Conservation (phyloP, 2,329 filamentous ascomycete genomes). For the Grosmannia clavigera region DNA sequence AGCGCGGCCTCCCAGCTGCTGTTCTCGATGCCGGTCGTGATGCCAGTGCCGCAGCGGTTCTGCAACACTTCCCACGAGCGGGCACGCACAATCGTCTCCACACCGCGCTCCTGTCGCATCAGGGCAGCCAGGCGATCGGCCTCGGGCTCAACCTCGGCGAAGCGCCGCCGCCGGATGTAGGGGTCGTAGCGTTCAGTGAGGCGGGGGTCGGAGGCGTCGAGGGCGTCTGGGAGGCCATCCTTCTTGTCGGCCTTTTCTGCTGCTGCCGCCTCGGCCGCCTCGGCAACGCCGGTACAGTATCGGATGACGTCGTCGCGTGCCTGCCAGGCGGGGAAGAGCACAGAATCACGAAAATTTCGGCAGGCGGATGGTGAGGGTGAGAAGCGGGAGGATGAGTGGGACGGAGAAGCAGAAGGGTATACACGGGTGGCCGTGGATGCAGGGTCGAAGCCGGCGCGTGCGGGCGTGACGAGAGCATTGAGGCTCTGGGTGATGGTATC, state of each 20-base stretch:
- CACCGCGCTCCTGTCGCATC: conserved; percentile 60
- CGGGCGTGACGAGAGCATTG: conserved; percentile 74
- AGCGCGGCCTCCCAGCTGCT: conserved; percentile 54
- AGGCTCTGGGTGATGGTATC: conserved; percentile 90
- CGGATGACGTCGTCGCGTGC: conserved; percentile 68
- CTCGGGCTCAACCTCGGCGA: conserved; percentile 65
- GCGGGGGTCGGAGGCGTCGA: not conserved
- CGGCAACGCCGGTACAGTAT: conserved; percentile 78
- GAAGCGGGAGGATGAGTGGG: conserved; percentile 40
- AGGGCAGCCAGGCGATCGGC: conserved; percentile 67
- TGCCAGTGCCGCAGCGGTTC: conserved; percentile 51
- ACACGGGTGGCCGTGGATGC: conserved; percentile 56
- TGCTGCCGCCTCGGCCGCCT: conserved; percentile 58
- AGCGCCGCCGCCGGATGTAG: conserved; percentile 69
- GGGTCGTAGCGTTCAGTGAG: conserved; percentile 84
- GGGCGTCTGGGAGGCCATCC: not conserved
- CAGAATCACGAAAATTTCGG: conserved; percentile 56
- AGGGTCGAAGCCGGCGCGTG: conserved; percentile 63
- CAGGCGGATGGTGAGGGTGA: conserved; percentile 54
- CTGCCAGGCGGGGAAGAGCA: conserved; percentile 85
- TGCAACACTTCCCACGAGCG: conserved; percentile 71
- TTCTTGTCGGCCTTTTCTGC: conserved; percentile 27
- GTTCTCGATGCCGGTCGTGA: conserved; percentile 30
- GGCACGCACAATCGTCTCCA: conserved; percentile 68
- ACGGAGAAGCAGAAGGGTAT: conserved; percentile 30